Evolutionary conservation across 495 filamentous ascomycete genomes (phyloP).

Genomic region (Xylaria curta): DNA sequence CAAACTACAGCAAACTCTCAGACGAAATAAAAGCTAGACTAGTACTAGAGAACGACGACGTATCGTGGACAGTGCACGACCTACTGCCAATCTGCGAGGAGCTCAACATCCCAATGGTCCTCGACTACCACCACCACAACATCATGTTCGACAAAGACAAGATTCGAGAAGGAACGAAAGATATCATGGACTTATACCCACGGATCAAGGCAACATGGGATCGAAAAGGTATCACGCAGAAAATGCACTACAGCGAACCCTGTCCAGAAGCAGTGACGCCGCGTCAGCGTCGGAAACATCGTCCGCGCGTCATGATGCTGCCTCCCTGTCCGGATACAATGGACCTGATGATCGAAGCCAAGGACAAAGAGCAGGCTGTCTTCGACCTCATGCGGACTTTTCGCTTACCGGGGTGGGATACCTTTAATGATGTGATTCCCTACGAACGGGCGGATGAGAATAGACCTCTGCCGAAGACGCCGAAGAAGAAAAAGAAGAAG

Average conservation of each 20-base stretch:
- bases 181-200: slow-evolving; percentile 66
- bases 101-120: slow-evolving; percentile 87
- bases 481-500: slow-evolving; percentile 57
- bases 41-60: slow-evolving; percentile 95
- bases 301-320: slow-evolving; percentile 73
- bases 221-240: slow-evolving; percentile 85
- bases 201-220: slow-evolving; percentile 86
- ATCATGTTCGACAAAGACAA: slow-evolving; percentile 78
- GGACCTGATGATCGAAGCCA: slow-evolving; percentile 99
- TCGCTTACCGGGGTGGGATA: slow-evolving; percentile 77
- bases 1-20: slow-evolving; percentile 73
- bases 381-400: slow-evolving; percentile 92
- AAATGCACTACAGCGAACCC: slow-evolving; percentile 95
- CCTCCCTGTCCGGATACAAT: slow-evolving; percentile 82
- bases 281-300: slow-evolving; percentile 81
- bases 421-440: slow-evolving; percentile 79
- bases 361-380: slow-evolving; percentile 97
- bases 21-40: slow-evolving; percentile 77
- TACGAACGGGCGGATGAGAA: slow-evolving; percentile 82
- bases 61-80: slow-evolving; percentile 88
- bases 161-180: slow-evolving; percentile 83
- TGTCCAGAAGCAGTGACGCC: slow-evolving; percentile 75
- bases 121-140: slow-evolving; percentile 96
- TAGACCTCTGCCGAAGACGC: slow-evolving; percentile 55
- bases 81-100: slow-evolving; percentile 91